phyloP scores from a whole-genome alignment of 139 green algal genomes.

The Chlamydomonas asymmetrica region DNA sequence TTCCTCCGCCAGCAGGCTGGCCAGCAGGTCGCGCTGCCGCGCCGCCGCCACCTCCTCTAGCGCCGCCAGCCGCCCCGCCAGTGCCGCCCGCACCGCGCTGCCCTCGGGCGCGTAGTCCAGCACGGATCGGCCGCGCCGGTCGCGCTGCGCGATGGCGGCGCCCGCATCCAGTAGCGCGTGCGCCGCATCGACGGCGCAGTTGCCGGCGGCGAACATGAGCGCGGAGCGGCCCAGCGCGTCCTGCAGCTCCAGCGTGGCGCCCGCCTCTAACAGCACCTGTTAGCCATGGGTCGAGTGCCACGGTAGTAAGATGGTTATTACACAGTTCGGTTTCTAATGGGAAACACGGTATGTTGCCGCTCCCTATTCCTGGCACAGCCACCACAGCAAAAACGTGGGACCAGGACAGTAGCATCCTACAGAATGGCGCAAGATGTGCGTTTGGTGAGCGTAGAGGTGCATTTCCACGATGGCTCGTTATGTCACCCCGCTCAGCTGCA shows the following conservation, averaged over 20 bases:
- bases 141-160: conserved; percentile 40
- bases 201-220: conserved; percentile 84
- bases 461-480: too few species aligned
- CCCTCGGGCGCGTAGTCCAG: conserved; percentile 66
- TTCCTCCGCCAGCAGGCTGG: conserved; percentile 28
- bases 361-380: too few species aligned
- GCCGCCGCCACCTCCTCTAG: conserved; percentile 41
- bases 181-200: conserved; percentile 41
- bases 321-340: not conserved
- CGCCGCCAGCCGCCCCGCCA: conserved; percentile 39
- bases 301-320: not conserved
- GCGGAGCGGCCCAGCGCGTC: conserved; percentile 72
- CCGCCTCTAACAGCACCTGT: conserved; percentile 61
- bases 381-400: too few species aligned
- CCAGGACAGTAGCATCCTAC: too few species aligned
- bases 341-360: too few species aligned
- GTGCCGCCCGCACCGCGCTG: conserved; percentile 31
- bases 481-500: too few species aligned
- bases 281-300: not conserved
- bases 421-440: too few species aligned
- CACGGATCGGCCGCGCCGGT: conserved; percentile 47
- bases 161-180: conserved; percentile 32
- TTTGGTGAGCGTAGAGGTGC: too few species aligned
- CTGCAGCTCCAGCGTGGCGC: conserved; percentile 70
- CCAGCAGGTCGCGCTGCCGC: conserved; percentile 59